Base-by-base conservation (phyloP, 2,329 filamentous ascomycete species). In the Diaporthe sp. region DNA sequence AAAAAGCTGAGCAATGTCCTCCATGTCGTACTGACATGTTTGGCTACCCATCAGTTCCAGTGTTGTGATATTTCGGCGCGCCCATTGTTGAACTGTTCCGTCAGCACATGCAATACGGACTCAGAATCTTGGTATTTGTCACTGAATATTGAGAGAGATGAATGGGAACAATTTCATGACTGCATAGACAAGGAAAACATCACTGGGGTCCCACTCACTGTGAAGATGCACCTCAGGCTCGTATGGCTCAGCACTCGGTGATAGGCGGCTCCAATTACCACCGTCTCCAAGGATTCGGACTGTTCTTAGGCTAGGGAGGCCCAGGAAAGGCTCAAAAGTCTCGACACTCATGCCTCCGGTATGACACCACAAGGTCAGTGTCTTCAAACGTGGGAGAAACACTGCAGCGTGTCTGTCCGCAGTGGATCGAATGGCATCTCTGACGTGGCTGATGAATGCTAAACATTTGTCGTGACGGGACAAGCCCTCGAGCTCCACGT, bases 401-500 rank as follows among this genome's bases (percentile, higher is more conserved):
- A 22, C 22, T 39, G 57, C 17, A 42, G 10, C 22, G 8, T 5
- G 3, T 60, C 10, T 5, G 34, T 39, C 19, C 10, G 10, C 19
- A 39, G 1, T 7, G 3, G 57, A 39, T 12, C 34, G 8, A 8
- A 7, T 39, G 12, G 57, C 4, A n/a, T 4, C 5, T 1, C 34
- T 60, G 57, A 60, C 31, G n/a, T 2, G 19, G 19, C 39, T 10
- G 3, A 60, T 25, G 19, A 39, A 60, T 39, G 6, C 28, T 6
- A 15, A 4, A 9, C 10, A 12, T 34, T 9, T 4, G 3, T 12
- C 1, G 12, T 2, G 53, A 31, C 3, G 53, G 3, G 4, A 19
- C 22, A 13, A 0, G 6, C 13, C 51, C 8, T 2, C 1, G 53
- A 3, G 0, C 8, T 13, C 22, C 28, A 31, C 1, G 13, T 31